phyloP scores from a whole-genome alignment of 148 eudicot genomes.

The Salicornia ramosissima region DNA sequence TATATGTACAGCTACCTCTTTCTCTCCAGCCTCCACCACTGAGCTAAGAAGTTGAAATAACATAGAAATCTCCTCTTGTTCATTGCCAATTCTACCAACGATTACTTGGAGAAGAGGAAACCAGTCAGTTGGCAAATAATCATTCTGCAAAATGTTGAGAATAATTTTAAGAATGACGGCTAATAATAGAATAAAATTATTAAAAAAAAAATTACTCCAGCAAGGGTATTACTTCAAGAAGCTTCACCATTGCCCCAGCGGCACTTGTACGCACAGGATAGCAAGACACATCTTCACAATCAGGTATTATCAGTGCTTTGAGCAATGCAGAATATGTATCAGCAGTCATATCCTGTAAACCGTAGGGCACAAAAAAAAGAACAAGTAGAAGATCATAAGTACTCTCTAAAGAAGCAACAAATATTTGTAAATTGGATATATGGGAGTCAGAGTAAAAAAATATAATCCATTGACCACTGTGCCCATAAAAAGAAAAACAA shows the following conservation, averaged over 20 bases:
- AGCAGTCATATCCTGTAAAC: slow-evolving; percentile 50
- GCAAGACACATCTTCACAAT: slow-evolving; percentile 48
- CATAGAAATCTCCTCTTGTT: slow-evolving; percentile 56
- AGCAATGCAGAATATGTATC: slow-evolving; percentile 63
- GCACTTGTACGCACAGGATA: slow-evolving; percentile 69
- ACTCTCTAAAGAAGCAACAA: not conserved
- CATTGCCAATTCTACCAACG: slow-evolving; percentile 45
- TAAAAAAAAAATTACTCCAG: slow-evolving; percentile 2
- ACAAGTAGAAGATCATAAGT: not conserved
- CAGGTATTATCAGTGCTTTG: slow-evolving; percentile 53
- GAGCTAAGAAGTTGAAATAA: slow-evolving; percentile 65
- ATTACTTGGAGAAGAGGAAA: slow-evolving; percentile 66
- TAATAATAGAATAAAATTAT: not conserved
- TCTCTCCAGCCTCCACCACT: slow-evolving; percentile 63
- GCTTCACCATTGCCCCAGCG: slow-evolving; percentile 64
- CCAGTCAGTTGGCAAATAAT: slow-evolving; percentile 69
- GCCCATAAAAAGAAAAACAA: not conserved
- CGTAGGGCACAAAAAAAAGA: not conserved
- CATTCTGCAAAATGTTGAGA: slow-evolving; percentile 46
- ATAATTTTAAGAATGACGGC: slow-evolving; percentile 3
- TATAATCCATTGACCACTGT: not conserved
- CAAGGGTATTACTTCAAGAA: slow-evolving; percentile 48
- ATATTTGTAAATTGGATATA: not conserved
- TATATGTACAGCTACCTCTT: slow-evolving; percentile 46
- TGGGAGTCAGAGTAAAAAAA: not conserved